Conservation (phyloP, 2,329 filamentous ascomycete genomes). For the Alternaria ethzedia region DNA sequence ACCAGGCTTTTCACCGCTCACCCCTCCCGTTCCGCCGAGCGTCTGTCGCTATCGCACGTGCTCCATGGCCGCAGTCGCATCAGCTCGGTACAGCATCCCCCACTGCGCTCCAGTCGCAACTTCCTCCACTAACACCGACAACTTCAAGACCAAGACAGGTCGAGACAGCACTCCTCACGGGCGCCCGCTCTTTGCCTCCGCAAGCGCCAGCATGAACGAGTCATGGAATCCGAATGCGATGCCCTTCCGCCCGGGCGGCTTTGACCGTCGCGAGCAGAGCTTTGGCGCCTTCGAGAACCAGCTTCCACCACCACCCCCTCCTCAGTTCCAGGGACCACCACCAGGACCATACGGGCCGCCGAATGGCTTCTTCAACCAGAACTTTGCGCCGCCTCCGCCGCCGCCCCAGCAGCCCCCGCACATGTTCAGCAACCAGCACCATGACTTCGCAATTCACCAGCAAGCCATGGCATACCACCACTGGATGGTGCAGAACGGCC, state of each 20-base stretch:
- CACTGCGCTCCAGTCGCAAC: slow-evolving; percentile 30
- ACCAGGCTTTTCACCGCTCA: slow-evolving; percentile 7
- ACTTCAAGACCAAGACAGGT: slow-evolving; percentile 27
- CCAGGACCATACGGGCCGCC: slow-evolving; percentile 7
- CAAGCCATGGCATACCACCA: slow-evolving; percentile 27
- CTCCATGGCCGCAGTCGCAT: slow-evolving; percentile 33
- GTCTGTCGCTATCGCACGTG: slow-evolving; percentile 20
- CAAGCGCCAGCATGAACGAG: slow-evolving; percentile 28
- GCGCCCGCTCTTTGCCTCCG: slow-evolving; percentile 8
- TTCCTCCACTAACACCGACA: slow-evolving; percentile 33
- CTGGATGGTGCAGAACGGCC: slow-evolving; percentile 24
- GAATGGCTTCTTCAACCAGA: slow-evolving; percentile 13
- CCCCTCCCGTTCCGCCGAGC: slow-evolving; percentile 13
- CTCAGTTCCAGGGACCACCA: slow-evolving; percentile 6
- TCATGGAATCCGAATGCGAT: slow-evolving; percentile 26
- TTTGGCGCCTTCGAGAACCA: slow-evolving; percentile 16
- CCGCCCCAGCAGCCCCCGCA: slow-evolving; percentile 15
- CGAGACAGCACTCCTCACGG: slow-evolving; percentile 23
- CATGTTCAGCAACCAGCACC: slow-evolving; percentile 14
- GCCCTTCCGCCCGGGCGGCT: slow-evolving; percentile 26
- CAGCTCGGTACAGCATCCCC: slow-evolving; percentile 34
- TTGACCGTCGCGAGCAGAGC: slow-evolving; percentile 13
- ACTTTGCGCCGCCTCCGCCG: slow-evolving; percentile 10
- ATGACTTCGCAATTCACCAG: slow-evolving; percentile 19
- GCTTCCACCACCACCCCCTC: slow-evolving; percentile 10